Evolutionary conservation across 164 flowering plant genomes (phyloP).

Genomic region (Aristolochia californica): DNA sequence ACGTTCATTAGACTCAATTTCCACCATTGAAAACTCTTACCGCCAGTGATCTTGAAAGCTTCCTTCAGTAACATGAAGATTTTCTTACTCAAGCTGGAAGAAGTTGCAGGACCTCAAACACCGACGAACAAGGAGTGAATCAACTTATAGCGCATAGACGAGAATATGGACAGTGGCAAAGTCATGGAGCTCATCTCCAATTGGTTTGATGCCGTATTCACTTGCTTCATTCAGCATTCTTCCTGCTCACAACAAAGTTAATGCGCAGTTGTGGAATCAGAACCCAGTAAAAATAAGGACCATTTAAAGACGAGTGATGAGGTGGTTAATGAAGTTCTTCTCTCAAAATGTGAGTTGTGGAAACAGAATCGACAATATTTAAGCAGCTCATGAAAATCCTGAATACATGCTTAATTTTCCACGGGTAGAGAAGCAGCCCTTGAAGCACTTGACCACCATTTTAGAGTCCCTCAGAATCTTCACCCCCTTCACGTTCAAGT

Average conservation of each 20-base stretch:
- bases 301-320: not conserved
- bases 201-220: conserved; percentile 65
- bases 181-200: conserved; percentile 79
- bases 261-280: not conserved
- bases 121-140: conserved; percentile 7
- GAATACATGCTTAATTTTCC: too few relatives aligned
- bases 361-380: too few relatives aligned
- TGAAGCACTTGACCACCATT: too few relatives aligned
- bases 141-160: conserved; percentile 2
- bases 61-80: conserved; percentile 27
- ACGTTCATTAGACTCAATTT: conserved; percentile 7
- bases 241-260: conserved; percentile 33
- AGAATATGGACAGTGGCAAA: conserved; percentile 45
- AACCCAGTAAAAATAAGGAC: not conserved
- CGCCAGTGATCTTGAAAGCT: conserved; percentile 3
- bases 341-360: too few relatives aligned
- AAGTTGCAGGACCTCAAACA: conserved; percentile 42
- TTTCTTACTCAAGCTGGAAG: conserved; percentile 34
- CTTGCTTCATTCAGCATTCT: conserved; percentile 42
- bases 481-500: too few relatives aligned
- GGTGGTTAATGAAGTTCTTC: too few relatives aligned
- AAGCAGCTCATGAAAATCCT: too few relatives aligned
- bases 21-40: conserved; percentile 10
- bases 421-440: too few relatives aligned
- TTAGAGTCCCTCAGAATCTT: too few relatives aligned